phyloP scores from a whole-genome alignment of 768 basidiomycete species.

The Ephemerocybe angulata region DNA sequence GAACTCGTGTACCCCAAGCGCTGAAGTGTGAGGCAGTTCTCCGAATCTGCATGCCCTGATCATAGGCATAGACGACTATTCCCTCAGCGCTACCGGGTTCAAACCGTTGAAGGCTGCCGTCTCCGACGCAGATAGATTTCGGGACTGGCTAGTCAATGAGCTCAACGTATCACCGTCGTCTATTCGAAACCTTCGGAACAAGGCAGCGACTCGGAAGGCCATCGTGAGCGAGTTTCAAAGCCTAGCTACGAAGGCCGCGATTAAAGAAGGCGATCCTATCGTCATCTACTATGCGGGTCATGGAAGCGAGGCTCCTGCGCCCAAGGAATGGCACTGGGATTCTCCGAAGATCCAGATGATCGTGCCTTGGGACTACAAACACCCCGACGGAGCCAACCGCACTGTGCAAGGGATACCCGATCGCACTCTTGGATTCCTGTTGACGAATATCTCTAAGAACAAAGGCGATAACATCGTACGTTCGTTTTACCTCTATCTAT shows the following conservation, averaged over 20 bases:
- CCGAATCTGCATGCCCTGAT: not conserved
- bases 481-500: not conserved
- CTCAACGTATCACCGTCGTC: conserved; percentile 39
- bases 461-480: conserved; percentile 18
- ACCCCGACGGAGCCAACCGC: conserved; percentile 32
- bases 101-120: conserved; percentile 1
- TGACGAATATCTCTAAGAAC: conserved; percentile 9
- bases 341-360: conserved; percentile 44
- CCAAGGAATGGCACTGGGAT: conserved; percentile 46
- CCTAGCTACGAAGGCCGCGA: conserved; percentile 48
- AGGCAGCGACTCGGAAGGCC: conserved; percentile 45
- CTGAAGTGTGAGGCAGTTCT: no score
- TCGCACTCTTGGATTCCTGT: conserved; percentile 10
- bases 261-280: conserved; percentile 52
- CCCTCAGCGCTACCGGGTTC: not conserved
- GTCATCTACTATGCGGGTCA: conserved; percentile 65
- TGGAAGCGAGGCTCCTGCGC: conserved; percentile 47
- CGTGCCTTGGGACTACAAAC: conserved; percentile 56
- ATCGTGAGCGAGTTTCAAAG: conserved; percentile 52
- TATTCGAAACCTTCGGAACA: conserved; percentile 49
- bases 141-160: conserved; percentile 47
- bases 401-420: conserved; percentile 12
- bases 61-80: conserved; percentile 7
- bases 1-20: no score
- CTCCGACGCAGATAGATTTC: conserved; percentile 48